Evolutionary conservation across 2,329 filamentous ascomycete species (phyloP).

Genomic region (Aureobasidium zeae): DNA sequence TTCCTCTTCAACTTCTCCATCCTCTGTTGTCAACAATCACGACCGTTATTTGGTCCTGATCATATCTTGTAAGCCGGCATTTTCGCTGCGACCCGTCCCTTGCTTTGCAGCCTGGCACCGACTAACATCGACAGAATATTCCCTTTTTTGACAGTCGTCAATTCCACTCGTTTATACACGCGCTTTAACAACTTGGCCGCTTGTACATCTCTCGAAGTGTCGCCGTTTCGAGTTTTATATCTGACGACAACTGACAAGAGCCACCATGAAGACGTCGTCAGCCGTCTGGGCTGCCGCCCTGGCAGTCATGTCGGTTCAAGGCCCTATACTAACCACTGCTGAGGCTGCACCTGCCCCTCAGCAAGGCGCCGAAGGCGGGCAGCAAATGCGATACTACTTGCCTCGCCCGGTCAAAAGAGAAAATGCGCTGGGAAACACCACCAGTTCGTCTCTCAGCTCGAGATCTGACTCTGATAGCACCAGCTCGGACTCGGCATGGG

Average conservation of each 20-base stretch:
- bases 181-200: conserved; percentile 25
- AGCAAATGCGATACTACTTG: conserved; percentile 39
- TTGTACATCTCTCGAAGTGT: conserved; percentile 3
- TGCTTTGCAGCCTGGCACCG: conserved; percentile 13
- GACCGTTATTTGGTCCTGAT: conserved; percentile 5
- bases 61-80: conserved; percentile 8
- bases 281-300: conserved; percentile 40
- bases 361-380: conserved; percentile 25
- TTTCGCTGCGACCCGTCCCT: background rate
- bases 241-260: conserved; percentile 5
- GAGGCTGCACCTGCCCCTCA: conserved; percentile 40
- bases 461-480: conserved; percentile 1
- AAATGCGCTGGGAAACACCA: conserved; percentile 26
- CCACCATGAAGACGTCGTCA: conserved; percentile 34
- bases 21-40: conserved; percentile 11
- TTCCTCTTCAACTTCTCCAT: conserved; percentile 2
- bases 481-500: background rate
- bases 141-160: conserved; percentile 33
- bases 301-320: conserved; percentile 35
- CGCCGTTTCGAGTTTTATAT: conserved; percentile 8
- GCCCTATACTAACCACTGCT: conserved; percentile 37
- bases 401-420: conserved; percentile 39
- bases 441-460: conserved; percentile 7
- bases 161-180: conserved; percentile 43
- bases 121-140: conserved; percentile 15